Conservation (phyloP, 2,329 filamentous ascomycete species). For the Colletotrichum higginsianum region DNA sequence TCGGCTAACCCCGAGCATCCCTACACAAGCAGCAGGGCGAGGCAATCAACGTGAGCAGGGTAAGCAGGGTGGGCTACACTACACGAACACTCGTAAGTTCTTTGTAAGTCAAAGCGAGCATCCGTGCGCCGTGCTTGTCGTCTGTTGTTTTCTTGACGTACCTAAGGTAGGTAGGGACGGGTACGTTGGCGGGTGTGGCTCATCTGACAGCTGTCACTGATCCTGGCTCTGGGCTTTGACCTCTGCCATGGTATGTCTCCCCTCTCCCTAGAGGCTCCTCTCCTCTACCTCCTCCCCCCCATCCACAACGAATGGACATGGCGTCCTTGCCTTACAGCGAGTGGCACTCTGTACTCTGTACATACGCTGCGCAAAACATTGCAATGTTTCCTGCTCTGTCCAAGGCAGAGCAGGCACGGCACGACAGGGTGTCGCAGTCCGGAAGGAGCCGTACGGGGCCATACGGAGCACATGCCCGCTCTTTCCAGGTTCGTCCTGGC, state of each 20-base stretch:
- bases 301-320: too few species aligned
- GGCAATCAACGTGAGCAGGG: neutral
- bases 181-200: slow-evolving; percentile 12
- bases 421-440: neutral
- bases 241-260: neutral
- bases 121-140: too few species aligned
- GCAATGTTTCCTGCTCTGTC: neutral
- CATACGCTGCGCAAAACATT: neutral
- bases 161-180: too few species aligned
- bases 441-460: neutral
- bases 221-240: slow-evolving; percentile 8
- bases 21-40: neutral
- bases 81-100: too few species aligned
- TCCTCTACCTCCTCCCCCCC: too few species aligned
- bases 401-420: neutral
- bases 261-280: too few species aligned
- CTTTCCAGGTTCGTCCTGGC: neutral
- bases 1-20: too few species aligned
- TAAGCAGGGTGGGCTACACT: too few species aligned
- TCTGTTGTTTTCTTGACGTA: too few species aligned
- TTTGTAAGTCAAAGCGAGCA: too few species aligned
- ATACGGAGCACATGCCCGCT: slow-evolving; percentile 2
- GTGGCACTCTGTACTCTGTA: neutral
- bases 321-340: neutral
- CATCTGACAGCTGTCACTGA: slow-evolving; percentile 35